Evolutionary conservation across 2,329 filamentous ascomycete genomes (phyloP), one percentile per base, ranked within the genome.

Genomic region (Neofusicoccum laricinum): DNA sequence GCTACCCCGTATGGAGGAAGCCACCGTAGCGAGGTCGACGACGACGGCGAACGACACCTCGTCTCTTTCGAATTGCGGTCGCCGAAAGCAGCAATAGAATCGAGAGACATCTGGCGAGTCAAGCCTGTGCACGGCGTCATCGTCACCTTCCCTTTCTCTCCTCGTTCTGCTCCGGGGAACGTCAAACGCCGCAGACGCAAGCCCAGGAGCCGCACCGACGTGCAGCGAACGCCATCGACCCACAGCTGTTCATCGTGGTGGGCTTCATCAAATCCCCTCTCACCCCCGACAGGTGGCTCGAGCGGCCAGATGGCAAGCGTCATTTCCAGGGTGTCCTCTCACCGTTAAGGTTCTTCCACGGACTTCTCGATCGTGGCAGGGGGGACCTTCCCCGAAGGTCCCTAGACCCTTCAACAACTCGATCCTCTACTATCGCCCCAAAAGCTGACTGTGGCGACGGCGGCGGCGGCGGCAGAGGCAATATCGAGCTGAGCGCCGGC

Each of bases 301-400:
- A 59, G 55, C 55, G 12, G 8, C 30, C 25, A 8, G 25, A 46
- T n/a, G 41, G 55, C 40, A 59, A 34, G 55, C 55, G 41, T 46
- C 55, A 59, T 59, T 59, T 59, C 41, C 55, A 46, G 55, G 55
- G 30, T 46, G 55, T 11, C 36, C 40, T 59, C 55, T 59, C 55
- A 19, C 21, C 41, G 38, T 63, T 63, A 63, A 63, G 61, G 61
- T 63, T 63, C 38, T 63, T 63, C 61, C 61, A 63, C 61, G 61
- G 61, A 43, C 61, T 63, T 63, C 61, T 53, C n/a, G 61, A 59
- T 49, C 21, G 34, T 25, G 45, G 55, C 40, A 57, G 51, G 51
- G 51, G 51, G 32, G 25, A 50, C 46, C 46, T 19, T 36, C 32
- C 49, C 30, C 49, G 30, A 51, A 21, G 30, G 30, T 21, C 25